Evolutionary conservation across 345 rosid genomes (phyloP), one percentile per base, ranked within the genome.

Genomic region (Excoecaria agallocha): DNA sequence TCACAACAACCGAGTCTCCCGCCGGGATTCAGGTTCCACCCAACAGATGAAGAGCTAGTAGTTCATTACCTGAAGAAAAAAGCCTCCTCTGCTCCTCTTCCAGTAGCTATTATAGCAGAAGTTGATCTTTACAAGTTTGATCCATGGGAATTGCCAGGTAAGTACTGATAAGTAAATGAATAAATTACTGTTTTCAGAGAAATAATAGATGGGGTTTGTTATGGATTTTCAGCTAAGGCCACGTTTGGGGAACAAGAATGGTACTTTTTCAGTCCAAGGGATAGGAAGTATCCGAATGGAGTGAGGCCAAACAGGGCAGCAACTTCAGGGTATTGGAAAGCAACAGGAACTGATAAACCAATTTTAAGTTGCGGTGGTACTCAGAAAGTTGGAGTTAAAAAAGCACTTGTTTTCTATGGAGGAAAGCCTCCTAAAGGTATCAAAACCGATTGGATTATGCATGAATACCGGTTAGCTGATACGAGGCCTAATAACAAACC

Each of bases 401-500:
- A 80, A 68, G 83, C 83, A 0, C 83, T 80, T 4, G 83, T 80
- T 48, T 80, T 80, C 69, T 80, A 80, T 64, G 79, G 83, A n/a
- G 83, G 83, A 8, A 80, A 80, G 66, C 83, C 83, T 5, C 80
- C 83, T 12, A 80, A 72, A 76, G 83, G 83, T 12, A 63, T 76
- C 46, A 80, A 80, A 68, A 80, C 83, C 50, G 72, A 76, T 72
- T 80, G 83, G 83, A 80, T 80, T 39, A 80, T 80, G 83, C 83
- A 80, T 41, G 83, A 80, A 52, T 80, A 80, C 30, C 71, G 83
- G 15, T 63, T 80, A 51, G 71, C 77, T 10, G 83, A 80, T 63
- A 72, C 71, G 63, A 80, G 76, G 48, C 67, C 72, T 59, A 88
- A 61, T 72, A 91, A 89, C 82, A 87, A 81, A 43, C 94, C 86